phyloP scores from a whole-genome alignment of 495 filamentous ascomycete genomes.

The Aspergillus saccharolyticus region DNA sequence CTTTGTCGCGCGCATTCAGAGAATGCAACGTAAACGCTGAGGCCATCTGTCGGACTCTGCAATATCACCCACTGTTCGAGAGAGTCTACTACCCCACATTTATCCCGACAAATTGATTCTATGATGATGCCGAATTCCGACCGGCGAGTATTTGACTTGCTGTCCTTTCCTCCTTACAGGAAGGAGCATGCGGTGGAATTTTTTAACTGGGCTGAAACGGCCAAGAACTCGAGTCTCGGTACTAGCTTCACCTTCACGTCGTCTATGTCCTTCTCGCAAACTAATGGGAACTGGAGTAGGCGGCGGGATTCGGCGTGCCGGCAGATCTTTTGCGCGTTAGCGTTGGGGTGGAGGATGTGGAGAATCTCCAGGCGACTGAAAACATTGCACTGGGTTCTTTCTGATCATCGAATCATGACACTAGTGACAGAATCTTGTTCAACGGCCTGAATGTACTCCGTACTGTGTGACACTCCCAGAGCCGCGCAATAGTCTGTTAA shows the following conservation, averaged over 20 bases:
- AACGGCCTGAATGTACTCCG: too few species aligned
- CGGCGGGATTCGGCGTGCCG: slow-evolving; percentile 6
- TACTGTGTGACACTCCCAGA: too few species aligned
- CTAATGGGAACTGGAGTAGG: not conserved
- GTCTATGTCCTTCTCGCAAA: not conserved
- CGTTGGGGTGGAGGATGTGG: slow-evolving; percentile 5
- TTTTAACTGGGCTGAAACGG: not conserved
- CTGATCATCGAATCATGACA: too few species aligned
- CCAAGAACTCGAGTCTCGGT: slow-evolving; percentile 1
- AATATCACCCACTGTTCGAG: not conserved
- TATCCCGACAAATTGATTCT: not conserved
- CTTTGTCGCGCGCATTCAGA: not conserved
- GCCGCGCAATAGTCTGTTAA: too few species aligned
- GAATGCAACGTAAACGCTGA: not conserved
- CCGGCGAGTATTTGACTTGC: slow-evolving; percentile 1
- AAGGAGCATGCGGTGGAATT: not conserved
- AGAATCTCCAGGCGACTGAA: not conserved
- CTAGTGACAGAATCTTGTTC: too few species aligned
- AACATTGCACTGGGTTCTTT: not conserved
- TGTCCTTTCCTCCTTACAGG: not conserved
- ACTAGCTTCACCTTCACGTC: not conserved
- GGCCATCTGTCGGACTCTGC: not conserved
- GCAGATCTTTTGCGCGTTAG: slow-evolving; percentile 1
- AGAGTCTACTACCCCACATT: slow-evolving; percentile 4
- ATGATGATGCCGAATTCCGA: not conserved